Conservation (phyloP, 768 basidiomycete species). For the Hygrocybe coccinea region DNA sequence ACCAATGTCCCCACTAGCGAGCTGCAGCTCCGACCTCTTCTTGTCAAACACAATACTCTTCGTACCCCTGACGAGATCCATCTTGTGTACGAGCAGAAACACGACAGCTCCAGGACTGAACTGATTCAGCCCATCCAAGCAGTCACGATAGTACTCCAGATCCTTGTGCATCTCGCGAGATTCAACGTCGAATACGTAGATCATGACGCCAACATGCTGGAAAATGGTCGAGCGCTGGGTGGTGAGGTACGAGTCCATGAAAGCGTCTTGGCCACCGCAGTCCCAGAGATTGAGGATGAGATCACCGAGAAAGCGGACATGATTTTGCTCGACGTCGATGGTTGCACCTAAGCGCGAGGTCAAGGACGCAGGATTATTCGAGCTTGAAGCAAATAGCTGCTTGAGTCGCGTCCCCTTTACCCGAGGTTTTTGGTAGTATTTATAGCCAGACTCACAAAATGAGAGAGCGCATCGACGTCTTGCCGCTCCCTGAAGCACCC, state of each 20-base stretch:
- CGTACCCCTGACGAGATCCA: conserved; percentile 82
- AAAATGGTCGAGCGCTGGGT: conserved; percentile 93
- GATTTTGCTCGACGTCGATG: conserved; percentile 96
- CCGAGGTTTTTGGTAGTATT: conserved; percentile 1
- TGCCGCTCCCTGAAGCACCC: conserved; percentile 93
- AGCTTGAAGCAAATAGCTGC: conserved; percentile 42
- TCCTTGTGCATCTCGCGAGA: conserved; percentile 81
- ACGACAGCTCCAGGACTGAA: conserved; percentile 79
- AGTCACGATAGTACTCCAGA: conserved; percentile 87
- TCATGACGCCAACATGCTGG: conserved; percentile 92
- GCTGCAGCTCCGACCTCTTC: conserved; percentile 68
- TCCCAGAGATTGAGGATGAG: conserved; percentile 97
- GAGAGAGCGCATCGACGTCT: conserved; percentile 98
- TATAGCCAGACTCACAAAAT: conserved; percentile 73
- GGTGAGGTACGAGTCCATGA: conserved; percentile 95
- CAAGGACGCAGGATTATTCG: conserved; percentile 89
- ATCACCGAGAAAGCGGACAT: conserved; percentile 94
- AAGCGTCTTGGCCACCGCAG: conserved; percentile 96
- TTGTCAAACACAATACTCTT: conserved; percentile 57
- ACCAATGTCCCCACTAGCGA: conserved; percentile 54
- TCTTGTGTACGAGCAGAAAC: conserved; percentile 94
- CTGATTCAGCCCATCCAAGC: conserved; percentile 74
- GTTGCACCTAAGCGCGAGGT: conserved; percentile 92
- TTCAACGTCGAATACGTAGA: conserved; percentile 97
- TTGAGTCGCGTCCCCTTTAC: background rate